A percentile compares a stretch with the other conserved stretches of the same genome.
phyloP scores from a whole-genome alignment of 148 eudicot genomes.

The Beta vulgaris region DNA sequence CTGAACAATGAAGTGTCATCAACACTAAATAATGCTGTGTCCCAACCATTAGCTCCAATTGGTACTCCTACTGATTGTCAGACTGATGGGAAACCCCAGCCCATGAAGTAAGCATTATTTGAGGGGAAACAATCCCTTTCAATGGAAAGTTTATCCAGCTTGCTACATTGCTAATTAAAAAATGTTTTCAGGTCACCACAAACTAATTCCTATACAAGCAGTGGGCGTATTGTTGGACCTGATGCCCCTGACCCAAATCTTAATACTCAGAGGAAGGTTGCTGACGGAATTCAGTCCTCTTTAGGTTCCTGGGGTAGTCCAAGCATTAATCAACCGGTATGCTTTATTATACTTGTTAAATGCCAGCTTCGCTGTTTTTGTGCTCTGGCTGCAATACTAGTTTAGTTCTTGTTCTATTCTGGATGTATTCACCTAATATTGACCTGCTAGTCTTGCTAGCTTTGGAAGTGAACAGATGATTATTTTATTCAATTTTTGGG shows the following conservation, averaged over 20 bases:
- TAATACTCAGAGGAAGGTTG: conserved; percentile 46
- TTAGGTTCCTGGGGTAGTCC: conserved; percentile 55
- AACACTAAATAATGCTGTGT: conserved; percentile 31
- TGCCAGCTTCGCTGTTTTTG: conserved; percentile 9
- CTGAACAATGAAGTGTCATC: conserved; percentile 39
- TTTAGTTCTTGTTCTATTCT: neutral
- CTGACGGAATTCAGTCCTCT: conserved; percentile 46
- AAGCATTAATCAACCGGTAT: conserved; percentile 59
- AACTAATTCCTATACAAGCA: conserved; percentile 31
- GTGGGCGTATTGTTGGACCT: conserved; percentile 37
- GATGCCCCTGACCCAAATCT: conserved; percentile 39
- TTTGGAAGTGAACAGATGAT: neutral
- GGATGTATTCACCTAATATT: neutral
- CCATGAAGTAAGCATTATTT: conserved; percentile 45
- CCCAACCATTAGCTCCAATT: conserved; percentile 64
- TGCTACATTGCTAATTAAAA: conserved; percentile 9
- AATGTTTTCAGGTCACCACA: conserved; percentile 44
- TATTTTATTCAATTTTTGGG: neutral
- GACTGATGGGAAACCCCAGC: conserved; percentile 38
- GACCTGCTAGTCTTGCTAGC: neutral
- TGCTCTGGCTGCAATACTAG: neutral
- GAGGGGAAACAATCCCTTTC: neutral
- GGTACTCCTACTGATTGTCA: conserved; percentile 67
- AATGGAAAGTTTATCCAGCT: neutral
- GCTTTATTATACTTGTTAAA: conserved; percentile 3